These are phyloP conservation scores for Erysimum pusillum DNA, from an alignment of 441 rosid genomes.

Conservation along the genomic window DNA sequence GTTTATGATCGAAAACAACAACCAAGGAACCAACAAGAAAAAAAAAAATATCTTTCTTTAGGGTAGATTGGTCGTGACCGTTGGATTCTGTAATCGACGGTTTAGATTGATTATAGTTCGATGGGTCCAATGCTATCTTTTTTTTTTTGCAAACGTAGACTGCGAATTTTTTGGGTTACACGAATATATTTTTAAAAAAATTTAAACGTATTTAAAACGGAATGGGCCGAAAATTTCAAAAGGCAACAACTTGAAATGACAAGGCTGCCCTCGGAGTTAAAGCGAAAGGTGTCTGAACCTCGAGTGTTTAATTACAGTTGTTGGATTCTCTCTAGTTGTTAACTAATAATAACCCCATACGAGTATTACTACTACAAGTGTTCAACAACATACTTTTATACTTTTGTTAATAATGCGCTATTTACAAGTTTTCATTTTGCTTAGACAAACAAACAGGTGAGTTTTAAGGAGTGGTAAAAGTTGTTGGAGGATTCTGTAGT, in stretches of 20 bases:
- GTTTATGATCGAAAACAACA: conserved; percentile 64
- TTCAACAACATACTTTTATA: neutral
- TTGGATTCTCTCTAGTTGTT: conserved; percentile 15
- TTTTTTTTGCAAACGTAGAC: conserved; percentile 6
- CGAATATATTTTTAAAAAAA: conserved; percentile 14
- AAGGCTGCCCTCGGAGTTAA: conserved; percentile 6
- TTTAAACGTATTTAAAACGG: conserved; percentile 40
- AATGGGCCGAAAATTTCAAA: conserved; percentile 43
- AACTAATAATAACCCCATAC: neutral
- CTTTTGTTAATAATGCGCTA: neutral
- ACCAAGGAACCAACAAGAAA: conserved; percentile 16
- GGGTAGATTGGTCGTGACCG: conserved; percentile 51
- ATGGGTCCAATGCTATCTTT: conserved; percentile 44
- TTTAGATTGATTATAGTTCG: conserved; percentile 48
- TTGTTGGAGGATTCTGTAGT: too few species aligned
- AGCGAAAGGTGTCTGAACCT: conserved; percentile 15
- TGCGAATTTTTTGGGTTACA: conserved; percentile 44
- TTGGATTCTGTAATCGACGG: conserved; percentile 56
- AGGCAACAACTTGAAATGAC: conserved; percentile 35
- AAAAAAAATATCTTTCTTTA: conserved; percentile 40
- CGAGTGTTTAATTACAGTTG: conserved; percentile 13
- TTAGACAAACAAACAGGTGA: neutral
- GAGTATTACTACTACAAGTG: neutral
- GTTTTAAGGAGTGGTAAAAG: neutral
- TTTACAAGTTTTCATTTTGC: neutral